Conservation (phyloP, 768 basidiomycete genomes). For the Tulasnella sp. region DNA sequence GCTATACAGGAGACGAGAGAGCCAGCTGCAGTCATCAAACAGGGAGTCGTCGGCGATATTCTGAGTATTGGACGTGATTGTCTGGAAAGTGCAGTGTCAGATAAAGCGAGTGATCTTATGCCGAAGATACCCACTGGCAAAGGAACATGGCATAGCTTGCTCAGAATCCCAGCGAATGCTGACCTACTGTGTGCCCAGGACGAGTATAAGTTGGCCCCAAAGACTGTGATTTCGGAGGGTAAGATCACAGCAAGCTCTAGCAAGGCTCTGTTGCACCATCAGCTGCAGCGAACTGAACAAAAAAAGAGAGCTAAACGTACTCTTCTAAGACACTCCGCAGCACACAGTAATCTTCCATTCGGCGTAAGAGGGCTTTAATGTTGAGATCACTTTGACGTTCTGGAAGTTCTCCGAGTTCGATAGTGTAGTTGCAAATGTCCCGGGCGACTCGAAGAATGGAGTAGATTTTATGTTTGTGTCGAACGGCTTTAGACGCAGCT, state of each 20-base stretch:
- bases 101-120: background rate
- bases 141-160: background rate
- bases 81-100: background rate
- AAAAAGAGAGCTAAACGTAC: background rate
- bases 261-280: too few relatives aligned
- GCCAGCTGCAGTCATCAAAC: background rate
- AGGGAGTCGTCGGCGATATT: background rate
- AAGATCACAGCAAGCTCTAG: background rate
- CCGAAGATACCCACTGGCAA: background rate
- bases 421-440: background rate
- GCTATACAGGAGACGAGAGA: background rate
- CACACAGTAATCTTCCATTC: background rate
- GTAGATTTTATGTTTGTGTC: background rate
- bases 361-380: background rate
- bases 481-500: background rate
- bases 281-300: background rate
- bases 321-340: background rate
- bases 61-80: too few relatives aligned
- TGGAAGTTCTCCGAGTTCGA: background rate
- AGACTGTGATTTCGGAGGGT: background rate
- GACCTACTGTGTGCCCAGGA: background rate
- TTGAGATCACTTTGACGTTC: background rate
- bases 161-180: background rate
- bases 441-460: background rate
- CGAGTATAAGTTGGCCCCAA: background rate